phyloP scores from a whole-genome alignment of 2,329 filamentous ascomycete species.

The Pezicula neosporulosa region DNA sequence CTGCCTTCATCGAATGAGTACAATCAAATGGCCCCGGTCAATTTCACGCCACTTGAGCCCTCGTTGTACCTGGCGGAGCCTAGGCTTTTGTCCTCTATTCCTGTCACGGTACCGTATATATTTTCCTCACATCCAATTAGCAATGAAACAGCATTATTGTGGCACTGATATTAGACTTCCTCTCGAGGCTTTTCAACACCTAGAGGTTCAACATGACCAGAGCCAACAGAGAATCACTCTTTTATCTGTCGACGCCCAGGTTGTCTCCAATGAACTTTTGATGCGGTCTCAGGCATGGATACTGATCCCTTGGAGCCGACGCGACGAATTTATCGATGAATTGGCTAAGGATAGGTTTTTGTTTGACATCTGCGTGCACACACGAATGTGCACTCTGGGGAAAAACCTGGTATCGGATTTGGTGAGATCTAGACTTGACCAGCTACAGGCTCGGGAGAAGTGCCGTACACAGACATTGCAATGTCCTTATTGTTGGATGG shows the following conservation, averaged over 20 bases:
- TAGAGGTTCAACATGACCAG: slow-evolving; percentile 8
- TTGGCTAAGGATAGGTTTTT: background rate
- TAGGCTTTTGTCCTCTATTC: slow-evolving; percentile 3
- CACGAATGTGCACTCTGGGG: background rate
- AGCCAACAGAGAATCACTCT: slow-evolving; percentile 5
- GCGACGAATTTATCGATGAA: slow-evolving; percentile 4
- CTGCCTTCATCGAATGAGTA: slow-evolving; percentile 8
- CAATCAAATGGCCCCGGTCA: slow-evolving; percentile 9
- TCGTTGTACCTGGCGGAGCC: slow-evolving; percentile 3
- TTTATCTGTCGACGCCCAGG: slow-evolving; percentile 13
- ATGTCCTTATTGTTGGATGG: slow-evolving; percentile 9
- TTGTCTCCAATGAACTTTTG: slow-evolving; percentile 13
- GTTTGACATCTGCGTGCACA: slow-evolving; percentile 8
- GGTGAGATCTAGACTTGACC: slow-evolving; percentile 4
- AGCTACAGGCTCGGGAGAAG: slow-evolving; percentile 5
- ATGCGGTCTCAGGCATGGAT: slow-evolving; percentile 17
- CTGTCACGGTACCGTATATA: slow-evolving; percentile 7
- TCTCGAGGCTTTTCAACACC: slow-evolving; percentile 10
- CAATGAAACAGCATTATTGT: slow-evolving; percentile 10
- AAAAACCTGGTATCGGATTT: slow-evolving; percentile 4
- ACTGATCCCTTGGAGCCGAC: slow-evolving; percentile 8
- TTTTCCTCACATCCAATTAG: slow-evolving; percentile 15
- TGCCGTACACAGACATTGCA: slow-evolving; percentile 7
- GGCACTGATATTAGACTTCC: slow-evolving; percentile 11
- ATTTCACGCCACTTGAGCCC: background rate